phyloP scores from a whole-genome alignment of 257 asterid species.

The Solanum medicagineum region DNA sequence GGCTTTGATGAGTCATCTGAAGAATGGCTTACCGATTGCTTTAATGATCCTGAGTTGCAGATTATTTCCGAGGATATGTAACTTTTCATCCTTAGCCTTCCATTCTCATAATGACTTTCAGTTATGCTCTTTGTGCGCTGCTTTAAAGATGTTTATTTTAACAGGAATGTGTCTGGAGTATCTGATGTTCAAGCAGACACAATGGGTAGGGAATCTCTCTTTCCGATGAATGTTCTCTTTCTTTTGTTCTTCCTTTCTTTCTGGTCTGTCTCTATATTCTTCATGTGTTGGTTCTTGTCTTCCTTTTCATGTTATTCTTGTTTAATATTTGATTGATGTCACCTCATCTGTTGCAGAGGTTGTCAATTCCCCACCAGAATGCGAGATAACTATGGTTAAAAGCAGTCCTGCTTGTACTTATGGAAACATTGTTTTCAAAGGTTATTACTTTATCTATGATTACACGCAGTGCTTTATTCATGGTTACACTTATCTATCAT shows the following conservation, averaged over 20 bases:
- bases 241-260: neutral
- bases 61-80: constrained; percentile 3
- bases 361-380: neutral
- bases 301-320: neutral
- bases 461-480: neutral
- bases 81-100: neutral
- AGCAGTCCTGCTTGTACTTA: neutral
- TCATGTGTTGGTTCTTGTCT: neutral
- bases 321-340: neutral
- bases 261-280: neutral
- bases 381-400: neutral
- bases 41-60: constrained; percentile 14
- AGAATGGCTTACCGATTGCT: constrained; percentile 23
- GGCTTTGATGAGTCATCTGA: constrained; percentile 24
- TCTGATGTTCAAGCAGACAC: constrained; percentile 2
- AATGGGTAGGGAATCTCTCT: constrained; percentile 2
- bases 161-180: neutral
- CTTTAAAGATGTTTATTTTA: neutral
- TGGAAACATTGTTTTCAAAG: constrained; percentile 3
- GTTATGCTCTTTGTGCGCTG: neutral
- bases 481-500: neutral
- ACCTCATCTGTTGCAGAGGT: neutral
- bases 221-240: neutral
- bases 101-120: neutral
- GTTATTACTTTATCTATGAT: neutral